Percentiles rank a stretch among this genome's conserved stretches.
These are phyloP conservation scores for Schwanniomyces sp. DNA, from an alignment of 805 yeast species.

Conservation along the genomic window DNA sequence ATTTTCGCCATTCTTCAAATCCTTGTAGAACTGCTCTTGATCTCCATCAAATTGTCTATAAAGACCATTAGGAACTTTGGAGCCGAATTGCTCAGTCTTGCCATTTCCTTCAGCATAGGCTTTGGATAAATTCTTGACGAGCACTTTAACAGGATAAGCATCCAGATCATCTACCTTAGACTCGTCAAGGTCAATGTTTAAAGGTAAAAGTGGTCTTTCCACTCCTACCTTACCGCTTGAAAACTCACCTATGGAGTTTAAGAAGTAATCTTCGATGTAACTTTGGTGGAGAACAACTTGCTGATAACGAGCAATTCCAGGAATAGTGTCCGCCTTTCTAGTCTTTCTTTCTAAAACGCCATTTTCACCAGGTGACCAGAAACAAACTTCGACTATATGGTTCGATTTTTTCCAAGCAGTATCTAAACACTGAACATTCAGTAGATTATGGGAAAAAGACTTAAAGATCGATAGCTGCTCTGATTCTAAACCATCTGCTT, in stretches of 20 bases:
- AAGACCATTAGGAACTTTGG: slow-evolving; percentile 22
- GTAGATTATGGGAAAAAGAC: slow-evolving; percentile 21
- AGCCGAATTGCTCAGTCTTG: slow-evolving; percentile 12
- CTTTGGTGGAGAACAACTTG: slow-evolving; percentile 31
- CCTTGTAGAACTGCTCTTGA: slow-evolving; percentile 13
- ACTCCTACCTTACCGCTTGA: slow-evolving; percentile 11
- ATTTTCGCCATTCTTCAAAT: slow-evolving; percentile 3
- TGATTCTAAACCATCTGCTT: slow-evolving; percentile 34
- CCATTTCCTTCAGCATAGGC: slow-evolving; percentile 12
- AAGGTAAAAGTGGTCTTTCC: slow-evolving; percentile 18
- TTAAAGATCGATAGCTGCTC: slow-evolving; percentile 12
- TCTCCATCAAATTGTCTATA: slow-evolving; percentile 24
- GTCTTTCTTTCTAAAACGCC: slow-evolving; percentile 23
- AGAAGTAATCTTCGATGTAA: slow-evolving; percentile 23
- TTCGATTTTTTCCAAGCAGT: slow-evolving; percentile 22
- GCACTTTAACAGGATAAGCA: slow-evolving; percentile 13
- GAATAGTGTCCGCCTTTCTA: slow-evolving; percentile 22
- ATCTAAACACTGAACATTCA: slow-evolving; percentile 23
- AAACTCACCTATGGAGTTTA: slow-evolving; percentile 19
- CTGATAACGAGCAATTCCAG: slow-evolving; percentile 26
- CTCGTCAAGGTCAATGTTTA: slow-evolving; percentile 14
- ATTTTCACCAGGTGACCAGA: slow-evolving; percentile 26
- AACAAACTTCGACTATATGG: slow-evolving; percentile 26
- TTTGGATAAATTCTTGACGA: slow-evolving; percentile 11
- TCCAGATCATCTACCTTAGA: slow-evolving; percentile 5